Base-by-base conservation (phyloP, 164 flowering plant genomes). In the Paratinospora sagittata region DNA sequence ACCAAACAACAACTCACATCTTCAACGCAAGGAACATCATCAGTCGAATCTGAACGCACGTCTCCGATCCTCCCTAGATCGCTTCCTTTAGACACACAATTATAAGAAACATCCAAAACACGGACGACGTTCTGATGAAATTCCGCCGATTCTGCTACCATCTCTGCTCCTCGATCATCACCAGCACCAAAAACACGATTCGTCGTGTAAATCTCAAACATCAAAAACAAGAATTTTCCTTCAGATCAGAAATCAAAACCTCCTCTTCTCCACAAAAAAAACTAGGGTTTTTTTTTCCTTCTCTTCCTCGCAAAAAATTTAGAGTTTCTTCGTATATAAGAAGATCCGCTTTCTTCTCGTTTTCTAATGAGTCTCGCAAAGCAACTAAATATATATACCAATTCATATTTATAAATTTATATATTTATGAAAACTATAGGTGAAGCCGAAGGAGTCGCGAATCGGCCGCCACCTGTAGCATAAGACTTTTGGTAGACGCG, bases 61-160 rank as follows among this genome's bases (percentile, higher is more conserved):
- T 43, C 80, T n/a, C 71, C 77, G 55, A 66, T 66, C 70, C 23
- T 66, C 23, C 43, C 68, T 16, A 70, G 57, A 73, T 68, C 60
- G 52, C 39, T 74, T 65, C 69, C 75, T 60, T 67, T 67, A n/a
- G 43, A 27, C 3, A 70, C 77, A 36, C 82, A 45, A 14, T 78
- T 72, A 26, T 70, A 81, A 72, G 73, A 75, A 62, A 76, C 75
- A 70, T 80, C 85, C 70, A 83, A 33, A 39, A 64, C 75, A n/a
- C 74, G 67, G 13, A 78, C 66, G 13, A 78, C 66, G 69, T 73
- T 79, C 57, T 74, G 76, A 41, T 73, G 76, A 70, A 81, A 75
- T 23, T 76, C 69, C 39, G 75, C 45, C 34, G 34, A 30, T 52
- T 62, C 72, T 11, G 84, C 83, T 57, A 78, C 81, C 84, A 80